A percentile compares a stretch with the other conserved stretches of the same genome.
phyloP scores from a whole-genome alignment of 2,329 filamentous ascomycete genomes.

The Trichocomaceae sp. region DNA sequence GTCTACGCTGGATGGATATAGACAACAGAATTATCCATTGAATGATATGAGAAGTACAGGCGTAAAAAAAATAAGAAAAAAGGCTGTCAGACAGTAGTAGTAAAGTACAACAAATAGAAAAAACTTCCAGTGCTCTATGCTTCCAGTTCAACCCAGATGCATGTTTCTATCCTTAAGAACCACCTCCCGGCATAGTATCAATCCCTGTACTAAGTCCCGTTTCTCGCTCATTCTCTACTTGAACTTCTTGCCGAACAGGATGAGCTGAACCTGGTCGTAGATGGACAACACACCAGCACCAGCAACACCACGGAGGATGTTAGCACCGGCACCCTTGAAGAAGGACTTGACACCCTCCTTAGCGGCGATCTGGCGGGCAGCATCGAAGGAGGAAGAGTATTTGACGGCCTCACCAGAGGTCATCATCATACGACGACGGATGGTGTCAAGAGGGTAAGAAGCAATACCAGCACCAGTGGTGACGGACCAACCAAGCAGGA shows the following conservation, averaged over 20 bases:
- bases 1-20: background rate
- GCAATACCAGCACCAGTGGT: slow-evolving; percentile 99
- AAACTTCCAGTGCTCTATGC: slow-evolving; percentile 40
- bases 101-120: slow-evolving; percentile 45
- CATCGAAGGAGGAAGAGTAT: slow-evolving; percentile 96
- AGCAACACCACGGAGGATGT: slow-evolving; percentile 99
- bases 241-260: slow-evolving; percentile 99
- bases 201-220: background rate
- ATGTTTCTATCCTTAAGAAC: slow-evolving; percentile 38
- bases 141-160: slow-evolving; percentile 37
- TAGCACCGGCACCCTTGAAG: slow-evolving; percentile 99
- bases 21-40: slow-evolving; percentile 11
- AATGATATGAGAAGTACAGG: slow-evolving; percentile 18
- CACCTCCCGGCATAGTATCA: slow-evolving; percentile 19
- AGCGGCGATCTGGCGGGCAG: slow-evolving; percentile 91
- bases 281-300: slow-evolving; percentile 99
- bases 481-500: slow-evolving; percentile 96
- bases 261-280: slow-evolving; percentile 99
- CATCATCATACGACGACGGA: slow-evolving; percentile 99
- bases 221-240: slow-evolving; percentile 46
- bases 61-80: slow-evolving; percentile 26
- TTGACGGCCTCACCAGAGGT: slow-evolving; percentile 95
- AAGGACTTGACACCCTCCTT: slow-evolving; percentile 96
- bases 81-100: slow-evolving; percentile 37
- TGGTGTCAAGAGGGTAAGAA: slow-evolving; percentile 99